These are phyloP conservation scores for Mycena vulgaris DNA, from an alignment of 768 basidiomycete genomes.

Conservation along the genomic window DNA sequence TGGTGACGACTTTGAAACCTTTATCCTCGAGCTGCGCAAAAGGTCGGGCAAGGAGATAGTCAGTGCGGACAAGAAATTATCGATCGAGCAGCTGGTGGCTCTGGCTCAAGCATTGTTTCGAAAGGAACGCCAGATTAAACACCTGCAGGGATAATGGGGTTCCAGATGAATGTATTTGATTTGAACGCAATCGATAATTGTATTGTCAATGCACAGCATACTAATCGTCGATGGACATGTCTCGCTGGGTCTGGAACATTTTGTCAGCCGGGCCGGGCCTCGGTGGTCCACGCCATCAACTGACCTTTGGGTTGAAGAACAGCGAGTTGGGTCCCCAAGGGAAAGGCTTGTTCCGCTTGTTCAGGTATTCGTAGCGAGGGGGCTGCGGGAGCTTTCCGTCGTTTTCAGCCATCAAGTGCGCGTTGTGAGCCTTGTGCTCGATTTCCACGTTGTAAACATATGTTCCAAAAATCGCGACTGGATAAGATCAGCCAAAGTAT, in stretches of 20 bases:
- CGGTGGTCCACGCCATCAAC: slow-evolving; percentile 39
- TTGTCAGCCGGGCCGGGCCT: not conserved
- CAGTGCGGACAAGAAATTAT: slow-evolving; percentile 24
- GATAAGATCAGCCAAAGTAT: slow-evolving; percentile 1
- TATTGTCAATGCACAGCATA: slow-evolving; percentile 24
- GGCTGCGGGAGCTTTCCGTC: slow-evolving; percentile 78
- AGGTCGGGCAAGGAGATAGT: slow-evolving; percentile 36
- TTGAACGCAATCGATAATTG: slow-evolving; percentile 22
- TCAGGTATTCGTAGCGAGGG: slow-evolving; percentile 84
- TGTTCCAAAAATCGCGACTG: slow-evolving; percentile 65
- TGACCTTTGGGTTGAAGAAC: slow-evolving; percentile 84
- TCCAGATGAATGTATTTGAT: slow-evolving; percentile 20
- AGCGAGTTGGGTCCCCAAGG: slow-evolving; percentile 90
- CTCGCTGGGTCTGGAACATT: slow-evolving; percentile 34
- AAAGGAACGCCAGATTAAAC: slow-evolving; percentile 38
- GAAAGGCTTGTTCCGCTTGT: slow-evolving; percentile 83
- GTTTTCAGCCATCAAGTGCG: slow-evolving; percentile 81
- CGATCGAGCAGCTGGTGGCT: slow-evolving; percentile 28
- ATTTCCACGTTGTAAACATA: slow-evolving; percentile 71
- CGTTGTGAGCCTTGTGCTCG: slow-evolving; percentile 80
- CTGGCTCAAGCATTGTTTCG: slow-evolving; percentile 36
- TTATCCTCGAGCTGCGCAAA: slow-evolving; percentile 33
- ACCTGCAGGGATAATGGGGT: slow-evolving; percentile 31
- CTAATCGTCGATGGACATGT: slow-evolving; percentile 40
- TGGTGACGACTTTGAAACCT: slow-evolving; percentile 23